phyloP scores from a whole-genome alignment of 2,329 filamentous ascomycete genomes.

The Dactylonectria macrodidyma region DNA sequence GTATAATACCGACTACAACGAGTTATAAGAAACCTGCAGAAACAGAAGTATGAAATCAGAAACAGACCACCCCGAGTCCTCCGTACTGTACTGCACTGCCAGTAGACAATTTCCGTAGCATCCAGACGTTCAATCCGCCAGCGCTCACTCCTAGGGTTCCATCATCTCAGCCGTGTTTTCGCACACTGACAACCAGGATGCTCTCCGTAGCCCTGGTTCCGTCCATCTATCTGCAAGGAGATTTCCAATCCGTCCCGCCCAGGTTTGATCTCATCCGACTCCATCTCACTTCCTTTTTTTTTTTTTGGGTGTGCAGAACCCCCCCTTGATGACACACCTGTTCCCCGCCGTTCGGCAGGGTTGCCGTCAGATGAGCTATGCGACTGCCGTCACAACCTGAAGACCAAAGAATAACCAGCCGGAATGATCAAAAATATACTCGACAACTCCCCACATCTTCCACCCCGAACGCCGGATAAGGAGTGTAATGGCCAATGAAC shows the following conservation, averaged over 20 bases:
- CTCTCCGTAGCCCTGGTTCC: constrained; percentile 38
- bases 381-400: constrained; percentile 14
- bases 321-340: constrained; percentile 14
- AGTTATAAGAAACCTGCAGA: constrained; percentile 41
- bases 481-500: constrained; percentile 54
- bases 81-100: constrained; percentile 35
- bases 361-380: constrained; percentile 12
- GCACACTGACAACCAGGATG: constrained; percentile 35
- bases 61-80: constrained; percentile 33
- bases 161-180: constrained; percentile 21
- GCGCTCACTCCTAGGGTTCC: constrained; percentile 21
- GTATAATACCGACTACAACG: constrained; percentile 42
- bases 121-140: constrained; percentile 38
- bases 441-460: constrained; percentile 49
- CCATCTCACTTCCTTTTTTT: constrained; percentile 22
- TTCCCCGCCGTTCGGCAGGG: neutral
- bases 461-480: constrained; percentile 53
- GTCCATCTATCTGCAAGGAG: constrained; percentile 45
- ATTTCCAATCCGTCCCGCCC: constrained; percentile 44
- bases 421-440: constrained; percentile 41
- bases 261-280: constrained; percentile 24
- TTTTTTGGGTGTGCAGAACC: constrained; percentile 18
- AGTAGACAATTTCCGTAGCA: constrained; percentile 41
- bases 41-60: constrained; percentile 41
- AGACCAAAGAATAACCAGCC: constrained; percentile 33